Evolutionary conservation across 2,329 filamentous ascomycete genomes (phyloP), one percentile per base, ranked within the genome.

Genomic region (Colletotrichum sp.): DNA sequence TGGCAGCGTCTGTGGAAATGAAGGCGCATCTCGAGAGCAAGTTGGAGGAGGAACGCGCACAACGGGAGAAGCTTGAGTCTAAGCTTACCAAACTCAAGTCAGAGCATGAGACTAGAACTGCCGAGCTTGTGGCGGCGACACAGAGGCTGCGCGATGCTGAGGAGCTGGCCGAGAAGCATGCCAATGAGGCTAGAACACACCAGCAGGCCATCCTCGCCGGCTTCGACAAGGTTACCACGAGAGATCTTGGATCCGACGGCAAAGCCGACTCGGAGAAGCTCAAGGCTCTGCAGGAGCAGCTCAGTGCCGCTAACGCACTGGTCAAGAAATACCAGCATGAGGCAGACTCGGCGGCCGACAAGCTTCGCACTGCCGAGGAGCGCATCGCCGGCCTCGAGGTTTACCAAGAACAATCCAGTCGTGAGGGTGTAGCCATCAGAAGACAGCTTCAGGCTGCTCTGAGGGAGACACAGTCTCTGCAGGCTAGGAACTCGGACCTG

Each of bases 371-470:
- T 75, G 97, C 97, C 5, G 98, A 99, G 85, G 98, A 99, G 87
- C 93, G 97, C 57, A 99, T 99, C 83, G 98, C 97, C 7, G 97
- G 97, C 8, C 90, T 99, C 5, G 97, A 99, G 84, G 95, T 96
- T 32, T 99, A 99, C 84, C 97, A 99, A 85, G 97, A 99, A 83
- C 97, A 99, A 85, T 94, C 96, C 6, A 99, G 96, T 84, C 92
- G 97, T 61, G 98, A 99, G 84, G 96, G 96, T 65, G 92, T 99
- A 71, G 92, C 93, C 44, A 95, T 99, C 79, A 93, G 97, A 71
- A 93, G 97, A 82, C 96, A 99, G 82, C 90, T 99, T 69, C 97
- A 99, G 83, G 90, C 92, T 30, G 93, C 95, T 6, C 89, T 98
- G 83, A 94, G 93, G 78, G 96, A 99, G 74, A 93, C 94, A 16